A percentile compares a stretch with the other conserved stretches of the same genome.
phyloP scores from a whole-genome alignment of 805 yeast genomes.

The Debaryomyces hansenii region DNA sequence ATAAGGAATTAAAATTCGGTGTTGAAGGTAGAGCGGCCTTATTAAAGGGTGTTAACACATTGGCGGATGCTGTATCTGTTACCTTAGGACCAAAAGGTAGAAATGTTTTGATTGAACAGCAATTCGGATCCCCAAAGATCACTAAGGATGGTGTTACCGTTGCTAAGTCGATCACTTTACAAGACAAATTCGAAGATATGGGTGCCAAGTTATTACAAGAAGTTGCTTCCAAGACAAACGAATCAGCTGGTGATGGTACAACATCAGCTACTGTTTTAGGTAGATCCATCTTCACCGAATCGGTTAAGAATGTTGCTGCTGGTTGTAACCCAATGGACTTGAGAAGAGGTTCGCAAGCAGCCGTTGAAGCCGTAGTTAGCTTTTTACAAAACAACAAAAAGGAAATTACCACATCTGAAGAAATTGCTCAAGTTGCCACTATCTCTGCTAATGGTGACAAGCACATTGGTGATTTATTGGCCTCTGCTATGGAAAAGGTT shows the following conservation, averaged over 20 bases:
- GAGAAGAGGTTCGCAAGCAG: conserved; percentile 96
- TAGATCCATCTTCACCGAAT: conserved; percentile 91
- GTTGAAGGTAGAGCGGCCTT: conserved; percentile 96
- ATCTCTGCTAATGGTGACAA: conserved; percentile 95
- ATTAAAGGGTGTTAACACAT: conserved; percentile 87
- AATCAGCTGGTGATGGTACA: conserved; percentile 98
- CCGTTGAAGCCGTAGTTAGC: conserved; percentile 88
- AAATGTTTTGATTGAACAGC: conserved; percentile 94
- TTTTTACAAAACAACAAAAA: conserved; percentile 83
- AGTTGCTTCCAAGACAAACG: conserved; percentile 96
- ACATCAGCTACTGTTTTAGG: conserved; percentile 97
- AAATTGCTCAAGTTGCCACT: conserved; percentile 97
- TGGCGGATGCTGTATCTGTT: conserved; percentile 95
- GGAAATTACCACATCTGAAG: conserved; percentile 90
- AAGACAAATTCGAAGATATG: conserved; percentile 92
- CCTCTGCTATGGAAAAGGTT: conserved; percentile 96
- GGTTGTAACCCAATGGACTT: conserved; percentile 99
- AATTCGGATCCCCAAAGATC: conserved; percentile 95
- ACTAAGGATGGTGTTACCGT: conserved; percentile 99
- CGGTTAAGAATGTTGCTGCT: conserved; percentile 96
- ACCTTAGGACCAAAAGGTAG: conserved; percentile 98
- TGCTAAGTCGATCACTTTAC: conserved; percentile 77
- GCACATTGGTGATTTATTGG: conserved; percentile 87
- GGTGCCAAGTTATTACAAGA: conserved; percentile 96
- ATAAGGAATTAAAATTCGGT: conserved; percentile 95